Conservation (phyloP, 108 stramenopile species). For the Pseudonitzschia pungens region DNA sequence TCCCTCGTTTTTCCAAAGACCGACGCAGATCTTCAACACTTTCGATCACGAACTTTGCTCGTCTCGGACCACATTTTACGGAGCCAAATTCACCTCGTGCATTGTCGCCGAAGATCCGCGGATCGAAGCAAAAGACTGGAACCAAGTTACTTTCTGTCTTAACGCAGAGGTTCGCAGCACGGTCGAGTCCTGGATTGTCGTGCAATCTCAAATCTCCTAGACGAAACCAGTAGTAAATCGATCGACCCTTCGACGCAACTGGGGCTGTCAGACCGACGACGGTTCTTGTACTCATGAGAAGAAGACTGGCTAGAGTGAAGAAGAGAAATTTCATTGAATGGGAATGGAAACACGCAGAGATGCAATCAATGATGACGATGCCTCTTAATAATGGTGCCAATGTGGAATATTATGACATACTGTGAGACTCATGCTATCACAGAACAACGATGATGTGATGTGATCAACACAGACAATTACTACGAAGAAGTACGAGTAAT, state of each 20-base stretch:
- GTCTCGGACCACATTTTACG: conserved; percentile 70
- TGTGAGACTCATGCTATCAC: no score
- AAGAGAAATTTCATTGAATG: conserved; percentile 2
- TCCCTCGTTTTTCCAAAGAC: conserved; percentile 56
- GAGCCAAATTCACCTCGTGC: conserved; percentile 45
- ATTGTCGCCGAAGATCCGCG: conserved; percentile 61
- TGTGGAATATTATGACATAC: background rate
- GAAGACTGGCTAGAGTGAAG: background rate
- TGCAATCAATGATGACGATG: background rate
- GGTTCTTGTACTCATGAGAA: conserved; percentile 10
- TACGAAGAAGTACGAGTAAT: no score
- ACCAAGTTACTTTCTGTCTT: conserved; percentile 34
- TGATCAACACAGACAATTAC: no score
- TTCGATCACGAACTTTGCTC: conserved; percentile 80
- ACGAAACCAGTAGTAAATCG: conserved; percentile 75
- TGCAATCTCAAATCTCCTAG: conserved; percentile 72
- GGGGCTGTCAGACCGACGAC: conserved; percentile 10
- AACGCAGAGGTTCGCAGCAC: conserved; percentile 35
- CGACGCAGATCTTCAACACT: conserved; percentile 62
- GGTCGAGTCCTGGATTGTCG: conserved; percentile 75
- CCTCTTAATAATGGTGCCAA: background rate
- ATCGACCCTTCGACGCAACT: conserved; percentile 17
- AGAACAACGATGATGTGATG: no score
- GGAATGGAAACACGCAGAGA: no score
- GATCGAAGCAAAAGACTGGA: conserved; percentile 83